Conservation (phyloP, 2,329 filamentous ascomycete genomes). For the Arthrobotrys sinensis region DNA sequence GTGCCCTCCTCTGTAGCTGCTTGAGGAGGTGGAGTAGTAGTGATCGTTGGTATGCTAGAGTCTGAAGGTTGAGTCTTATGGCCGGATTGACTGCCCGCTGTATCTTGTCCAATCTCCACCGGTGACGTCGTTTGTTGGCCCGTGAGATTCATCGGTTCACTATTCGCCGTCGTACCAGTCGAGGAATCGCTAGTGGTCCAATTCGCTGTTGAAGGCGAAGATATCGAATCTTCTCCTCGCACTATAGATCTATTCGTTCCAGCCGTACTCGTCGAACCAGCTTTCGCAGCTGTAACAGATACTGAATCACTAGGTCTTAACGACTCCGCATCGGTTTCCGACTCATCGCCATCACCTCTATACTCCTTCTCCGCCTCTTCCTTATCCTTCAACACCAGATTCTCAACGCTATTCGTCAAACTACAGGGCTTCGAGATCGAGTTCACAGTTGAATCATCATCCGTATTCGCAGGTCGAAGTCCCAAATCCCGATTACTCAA, state of each 20-base stretch:
- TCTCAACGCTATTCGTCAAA: slow-evolving; percentile 48
- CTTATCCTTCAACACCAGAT: slow-evolving; percentile 50
- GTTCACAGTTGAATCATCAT: slow-evolving; percentile 28
- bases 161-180: slow-evolving; percentile 9
- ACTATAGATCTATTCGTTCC: slow-evolving; percentile 30
- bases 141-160: slow-evolving; percentile 4
- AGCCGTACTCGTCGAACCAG: slow-evolving; percentile 18
- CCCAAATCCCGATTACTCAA: slow-evolving; percentile 35
- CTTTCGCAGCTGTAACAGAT: slow-evolving; percentile 17
- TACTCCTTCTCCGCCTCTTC: slow-evolving; percentile 48
- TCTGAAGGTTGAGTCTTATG: slow-evolving; percentile 7
- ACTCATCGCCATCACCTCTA: slow-evolving; percentile 26
- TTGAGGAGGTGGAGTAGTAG: slow-evolving; percentile 38
- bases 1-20: slow-evolving; percentile 1
- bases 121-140: slow-evolving; percentile 27
- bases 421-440: slow-evolving; percentile 32
- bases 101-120: background rate
- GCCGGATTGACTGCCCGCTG: background rate
- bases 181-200: slow-evolving; percentile 56
- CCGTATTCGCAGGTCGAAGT: slow-evolving; percentile 18
- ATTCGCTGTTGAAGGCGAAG: slow-evolving; percentile 44
- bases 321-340: slow-evolving; percentile 35
- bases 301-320: slow-evolving; percentile 48
- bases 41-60: slow-evolving; percentile 40
- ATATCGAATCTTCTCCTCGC: slow-evolving; percentile 39